Evolutionary conservation across 306 rosid species (phyloP).

Genomic region (Carpinus viminea): DNA sequence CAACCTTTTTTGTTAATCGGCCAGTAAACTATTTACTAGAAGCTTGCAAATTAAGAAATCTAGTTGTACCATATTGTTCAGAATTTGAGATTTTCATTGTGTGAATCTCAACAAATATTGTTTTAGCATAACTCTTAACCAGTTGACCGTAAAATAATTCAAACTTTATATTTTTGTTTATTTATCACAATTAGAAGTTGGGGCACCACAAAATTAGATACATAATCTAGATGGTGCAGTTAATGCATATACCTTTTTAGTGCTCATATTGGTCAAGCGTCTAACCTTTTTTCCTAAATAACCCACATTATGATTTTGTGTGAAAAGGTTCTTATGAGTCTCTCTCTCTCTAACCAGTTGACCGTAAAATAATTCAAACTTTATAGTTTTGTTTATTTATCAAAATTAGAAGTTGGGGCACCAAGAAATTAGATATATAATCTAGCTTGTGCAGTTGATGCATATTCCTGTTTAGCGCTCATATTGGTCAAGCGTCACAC

Average conservation of each 20-base stretch:
- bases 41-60: not conserved
- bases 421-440: not conserved
- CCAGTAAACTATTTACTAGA: not conserved
- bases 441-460: not conserved
- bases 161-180: not conserved
- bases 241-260: not conserved
- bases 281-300: slow-evolving; percentile 2
- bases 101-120: not conserved
- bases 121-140: not conserved
- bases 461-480: not conserved
- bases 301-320: not conserved
- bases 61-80: not conserved
- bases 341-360: not conserved
- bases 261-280: slow-evolving; percentile 3
- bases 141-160: not conserved
- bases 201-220: not conserved
- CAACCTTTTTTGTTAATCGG: not conserved
- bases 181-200: not conserved
- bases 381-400: not conserved
- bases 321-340: not conserved
- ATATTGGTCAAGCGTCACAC: slow-evolving; percentile 7
- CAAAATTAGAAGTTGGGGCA: not conserved
- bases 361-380: not conserved
- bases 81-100: not conserved
- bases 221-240: not conserved